Conservation (phyloP, 768 basidiomycete genomes). For the Suillus spraguei region DNA sequence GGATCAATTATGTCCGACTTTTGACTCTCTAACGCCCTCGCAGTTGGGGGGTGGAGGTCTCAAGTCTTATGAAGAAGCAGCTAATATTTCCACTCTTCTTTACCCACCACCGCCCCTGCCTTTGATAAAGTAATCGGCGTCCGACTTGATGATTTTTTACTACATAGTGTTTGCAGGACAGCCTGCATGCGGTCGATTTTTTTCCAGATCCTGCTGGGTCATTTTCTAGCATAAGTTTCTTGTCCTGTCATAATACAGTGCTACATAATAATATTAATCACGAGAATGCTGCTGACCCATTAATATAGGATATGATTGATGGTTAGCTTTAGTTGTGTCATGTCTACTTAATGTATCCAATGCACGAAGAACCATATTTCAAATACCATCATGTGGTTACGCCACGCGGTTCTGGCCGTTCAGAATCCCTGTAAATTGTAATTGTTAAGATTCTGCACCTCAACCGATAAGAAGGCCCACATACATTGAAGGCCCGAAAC, state of each 20-base stretch:
- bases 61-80: slow-evolving; percentile 20
- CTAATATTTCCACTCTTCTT: slow-evolving; percentile 21
- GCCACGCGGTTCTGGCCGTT: no score
- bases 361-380: no score
- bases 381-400: no score
- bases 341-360: no score
- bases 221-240: background rate
- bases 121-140: no score
- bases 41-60: slow-evolving; percentile 24
- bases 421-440: no score
- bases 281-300: no score
- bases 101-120: slow-evolving; percentile 12
- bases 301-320: background rate
- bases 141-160: no score
- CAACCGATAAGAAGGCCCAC: no score
- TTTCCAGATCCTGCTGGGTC: background rate
- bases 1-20: slow-evolving; percentile 29
- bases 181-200: background rate
- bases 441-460: background rate
- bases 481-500: slow-evolving; percentile 4
- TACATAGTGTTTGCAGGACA: background rate
- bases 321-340: background rate
- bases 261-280: no score
- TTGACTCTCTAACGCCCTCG: slow-evolving; percentile 18
- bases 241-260: background rate